A percentile compares a stretch with the other conserved stretches of the same genome.
phyloP scores from a whole-genome alignment of 805 yeast genomes.

The Teunomyces lycoperdinae region DNA sequence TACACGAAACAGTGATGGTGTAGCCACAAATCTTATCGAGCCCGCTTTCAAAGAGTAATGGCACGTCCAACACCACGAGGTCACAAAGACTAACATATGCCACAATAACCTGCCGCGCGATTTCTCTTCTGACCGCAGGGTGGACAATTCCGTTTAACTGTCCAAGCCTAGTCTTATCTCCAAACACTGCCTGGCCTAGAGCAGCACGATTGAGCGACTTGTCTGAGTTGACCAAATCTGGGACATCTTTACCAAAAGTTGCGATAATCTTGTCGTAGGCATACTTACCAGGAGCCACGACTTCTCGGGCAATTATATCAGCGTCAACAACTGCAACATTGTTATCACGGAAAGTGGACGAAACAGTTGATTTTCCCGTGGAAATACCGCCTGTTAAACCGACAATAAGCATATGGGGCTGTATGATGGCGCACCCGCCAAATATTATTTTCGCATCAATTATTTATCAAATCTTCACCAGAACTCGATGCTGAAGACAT shows the following conservation, averaged over 20 bases:
- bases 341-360: constrained; percentile 50
- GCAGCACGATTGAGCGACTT: constrained; percentile 61
- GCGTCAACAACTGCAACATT: constrained; percentile 76
- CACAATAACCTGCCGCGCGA: constrained; percentile 51
- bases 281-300: constrained; percentile 74
- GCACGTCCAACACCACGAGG: constrained; percentile 82
- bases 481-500: constrained; percentile 19
- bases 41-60: constrained; percentile 79
- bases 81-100: constrained; percentile 58
- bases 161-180: constrained; percentile 54
- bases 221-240: constrained; percentile 46
- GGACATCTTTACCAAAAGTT: constrained; percentile 55
- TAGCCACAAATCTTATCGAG: constrained; percentile 70
- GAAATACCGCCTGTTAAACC: constrained; percentile 99
- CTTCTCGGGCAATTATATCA: constrained; percentile 80
- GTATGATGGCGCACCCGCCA: neutral
- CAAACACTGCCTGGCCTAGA: constrained; percentile 78
- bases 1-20: constrained; percentile 66
- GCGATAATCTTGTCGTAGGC: constrained; percentile 67
- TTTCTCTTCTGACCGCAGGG: constrained; percentile 76
- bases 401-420: constrained; percentile 64
- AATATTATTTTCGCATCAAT: constrained; percentile 36
- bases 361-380: constrained; percentile 93
- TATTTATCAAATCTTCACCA: neutral
- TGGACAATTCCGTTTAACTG: constrained; percentile 76